A percentile compares a stretch with the other conserved stretches of the same genome.
These are phyloP conservation scores for Inga laurina DNA, from an alignment of 306 rosid species.

Conservation along the genomic window DNA sequence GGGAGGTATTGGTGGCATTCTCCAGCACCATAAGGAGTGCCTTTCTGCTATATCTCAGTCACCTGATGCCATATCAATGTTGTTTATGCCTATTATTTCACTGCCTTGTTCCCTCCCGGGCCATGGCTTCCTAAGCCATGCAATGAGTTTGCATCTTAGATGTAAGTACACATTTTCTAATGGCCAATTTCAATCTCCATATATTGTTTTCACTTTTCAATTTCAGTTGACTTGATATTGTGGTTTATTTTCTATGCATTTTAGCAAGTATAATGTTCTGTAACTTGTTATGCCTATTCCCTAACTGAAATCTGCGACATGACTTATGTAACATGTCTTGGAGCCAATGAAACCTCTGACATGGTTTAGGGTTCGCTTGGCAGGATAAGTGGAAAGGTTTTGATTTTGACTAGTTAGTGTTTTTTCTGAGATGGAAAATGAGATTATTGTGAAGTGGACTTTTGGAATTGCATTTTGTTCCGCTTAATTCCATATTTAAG, in stretches of 20 bases:
- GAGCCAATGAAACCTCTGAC: too few species aligned
- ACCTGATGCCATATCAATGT: constrained; percentile 59
- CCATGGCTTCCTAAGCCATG: background rate
- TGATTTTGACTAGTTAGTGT: too few species aligned
- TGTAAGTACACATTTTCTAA: background rate
- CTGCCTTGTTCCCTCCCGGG: constrained; percentile 42
- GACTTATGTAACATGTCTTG: too few species aligned
- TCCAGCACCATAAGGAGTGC: constrained; percentile 60
- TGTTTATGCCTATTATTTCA: constrained; percentile 63
- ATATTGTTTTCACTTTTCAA: background rate
- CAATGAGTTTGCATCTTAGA: background rate
- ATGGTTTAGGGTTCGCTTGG: too few species aligned
- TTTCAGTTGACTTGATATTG: background rate
- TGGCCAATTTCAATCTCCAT: background rate
- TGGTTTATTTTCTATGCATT: constrained; percentile 12
- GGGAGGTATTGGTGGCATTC: constrained; percentile 56
- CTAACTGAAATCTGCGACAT: too few species aligned
- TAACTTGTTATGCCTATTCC: too few species aligned
- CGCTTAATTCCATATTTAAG: too few species aligned
- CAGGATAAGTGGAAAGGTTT: too few species aligned
- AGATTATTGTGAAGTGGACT: too few species aligned
- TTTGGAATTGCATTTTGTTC: too few species aligned
- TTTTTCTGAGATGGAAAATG: too few species aligned
- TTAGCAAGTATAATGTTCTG: too few species aligned
- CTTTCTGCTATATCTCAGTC: constrained; percentile 57